Conservation (phyloP, 75 land plant species). For the Pinus taeda region DNA sequence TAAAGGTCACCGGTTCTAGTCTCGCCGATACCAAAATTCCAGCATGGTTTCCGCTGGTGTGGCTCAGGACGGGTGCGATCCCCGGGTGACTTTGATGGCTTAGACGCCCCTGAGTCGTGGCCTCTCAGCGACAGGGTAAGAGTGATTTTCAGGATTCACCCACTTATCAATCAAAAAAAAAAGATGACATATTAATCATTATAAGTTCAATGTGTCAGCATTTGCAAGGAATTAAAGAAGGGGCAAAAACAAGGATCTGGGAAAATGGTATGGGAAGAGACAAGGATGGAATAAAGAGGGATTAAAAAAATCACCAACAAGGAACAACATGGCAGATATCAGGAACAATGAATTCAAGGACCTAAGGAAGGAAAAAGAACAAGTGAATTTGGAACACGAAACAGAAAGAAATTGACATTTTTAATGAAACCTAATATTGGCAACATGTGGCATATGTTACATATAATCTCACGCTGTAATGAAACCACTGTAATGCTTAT, state of each 20-base stretch:
- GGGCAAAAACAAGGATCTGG: not conserved
- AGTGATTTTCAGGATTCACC: too few species aligned
- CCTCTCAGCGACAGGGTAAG: too few species aligned
- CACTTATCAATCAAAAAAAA: too few species aligned
- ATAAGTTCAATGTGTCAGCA: not conserved
- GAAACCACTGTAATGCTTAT: not conserved
- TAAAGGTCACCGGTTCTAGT: too few species aligned
- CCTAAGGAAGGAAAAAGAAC: not conserved
- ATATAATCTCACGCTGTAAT: not conserved
- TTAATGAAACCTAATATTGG: not conserved
- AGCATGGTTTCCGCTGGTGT: too few species aligned
- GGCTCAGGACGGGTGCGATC: too few species aligned
- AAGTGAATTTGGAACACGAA: not conserved
- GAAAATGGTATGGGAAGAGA: not conserved
- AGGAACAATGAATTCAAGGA: not conserved
- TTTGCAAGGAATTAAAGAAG: too few species aligned
- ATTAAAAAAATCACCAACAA: too few species aligned
- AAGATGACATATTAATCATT: not conserved
- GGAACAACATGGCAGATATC: not conserved
- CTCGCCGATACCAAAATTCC: too few species aligned
- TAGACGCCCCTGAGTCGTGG: too few species aligned
- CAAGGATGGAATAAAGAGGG: not conserved
- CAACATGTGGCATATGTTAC: too few species aligned
- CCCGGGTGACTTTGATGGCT: too few species aligned
- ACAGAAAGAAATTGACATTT: not conserved